Evolutionary conservation across 441 rosid genomes (phyloP).

Genomic region (Populus trichocarpa): DNA sequence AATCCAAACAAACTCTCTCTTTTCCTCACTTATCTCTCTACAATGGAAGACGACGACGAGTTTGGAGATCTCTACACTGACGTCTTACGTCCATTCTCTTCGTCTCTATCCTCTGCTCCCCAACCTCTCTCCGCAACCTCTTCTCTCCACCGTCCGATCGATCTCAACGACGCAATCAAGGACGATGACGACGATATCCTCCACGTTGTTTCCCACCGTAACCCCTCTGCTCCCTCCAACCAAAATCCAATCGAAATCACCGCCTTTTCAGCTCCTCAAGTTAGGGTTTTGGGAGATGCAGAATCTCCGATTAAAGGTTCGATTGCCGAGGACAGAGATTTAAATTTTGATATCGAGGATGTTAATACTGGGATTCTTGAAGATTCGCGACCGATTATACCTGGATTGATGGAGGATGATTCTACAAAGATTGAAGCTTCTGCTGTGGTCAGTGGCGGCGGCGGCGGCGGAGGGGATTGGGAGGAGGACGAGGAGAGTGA

Average conservation of each 20-base stretch:
- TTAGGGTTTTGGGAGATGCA: constrained; percentile 45
- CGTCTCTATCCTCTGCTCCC: constrained; percentile 24
- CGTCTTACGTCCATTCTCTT: constrained; percentile 55
- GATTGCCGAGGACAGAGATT: constrained; percentile 42
- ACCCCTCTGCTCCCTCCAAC: background rate
- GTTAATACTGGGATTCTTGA: constrained; percentile 26
- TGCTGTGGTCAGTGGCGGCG: constrained; percentile 26
- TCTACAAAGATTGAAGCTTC: background rate
- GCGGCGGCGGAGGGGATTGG: constrained; percentile 22
- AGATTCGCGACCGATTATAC: constrained; percentile 39
- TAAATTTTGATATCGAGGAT: constrained; percentile 81
- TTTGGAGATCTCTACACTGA: constrained; percentile 98
- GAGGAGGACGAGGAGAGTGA: constrained; percentile 58
- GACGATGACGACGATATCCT: constrained; percentile 26
- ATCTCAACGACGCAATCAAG: constrained; percentile 38
- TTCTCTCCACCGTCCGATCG: constrained; percentile 38
- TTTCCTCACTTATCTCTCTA: constrained; percentile 6
- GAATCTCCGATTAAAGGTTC: constrained; percentile 9
- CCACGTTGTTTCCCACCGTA: background rate
- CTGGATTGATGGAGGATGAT: constrained; percentile 31
- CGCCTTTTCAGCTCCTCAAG: constrained; percentile 24
- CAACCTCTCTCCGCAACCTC: constrained; percentile 23
- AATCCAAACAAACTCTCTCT: background rate
- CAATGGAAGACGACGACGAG: constrained; percentile 94
- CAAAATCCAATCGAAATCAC: background rate